Conservation (phyloP, 768 basidiomycete species). For the Tricholoma hemisulphureum region DNA sequence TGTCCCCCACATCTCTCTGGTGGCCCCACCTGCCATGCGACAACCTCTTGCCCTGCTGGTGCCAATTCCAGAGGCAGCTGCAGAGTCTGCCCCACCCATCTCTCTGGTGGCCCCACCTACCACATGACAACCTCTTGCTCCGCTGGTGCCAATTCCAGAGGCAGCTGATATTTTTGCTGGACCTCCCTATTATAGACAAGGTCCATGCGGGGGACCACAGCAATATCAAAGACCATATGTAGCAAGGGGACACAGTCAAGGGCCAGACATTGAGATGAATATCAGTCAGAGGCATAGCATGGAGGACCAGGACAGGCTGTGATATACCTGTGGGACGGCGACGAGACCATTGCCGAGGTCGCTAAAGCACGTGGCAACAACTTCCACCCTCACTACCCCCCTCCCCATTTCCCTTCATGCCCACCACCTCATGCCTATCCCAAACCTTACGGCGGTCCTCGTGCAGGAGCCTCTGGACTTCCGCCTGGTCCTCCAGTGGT, state of each 20-base stretch:
- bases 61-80: background rate
- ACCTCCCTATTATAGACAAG: background rate
- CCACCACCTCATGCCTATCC: background rate
- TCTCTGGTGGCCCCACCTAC: background rate
- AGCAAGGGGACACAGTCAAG: too few species aligned
- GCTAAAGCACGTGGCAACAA: background rate
- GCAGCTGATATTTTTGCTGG: background rate
- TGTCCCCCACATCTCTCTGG: background rate
- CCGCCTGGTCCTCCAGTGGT: background rate
- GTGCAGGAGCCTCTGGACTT: background rate
- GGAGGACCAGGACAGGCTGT: background rate
- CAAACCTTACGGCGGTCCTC: background rate
- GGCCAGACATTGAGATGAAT: too few species aligned
- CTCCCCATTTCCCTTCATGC: background rate
- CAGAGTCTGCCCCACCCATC: background rate
- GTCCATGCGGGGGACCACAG: background rate
- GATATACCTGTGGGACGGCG: background rate
- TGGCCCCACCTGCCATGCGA: too few species aligned
- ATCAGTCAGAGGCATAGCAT: too few species aligned
- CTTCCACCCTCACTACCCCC: background rate
- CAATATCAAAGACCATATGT: background rate
- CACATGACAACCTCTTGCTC: background rate
- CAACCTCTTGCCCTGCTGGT: too few species aligned
- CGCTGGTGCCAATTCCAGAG: background rate
- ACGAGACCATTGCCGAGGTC: background rate